Evolutionary conservation across 139 green algal species (phyloP).

Genomic region (Closterium sp.): DNA sequence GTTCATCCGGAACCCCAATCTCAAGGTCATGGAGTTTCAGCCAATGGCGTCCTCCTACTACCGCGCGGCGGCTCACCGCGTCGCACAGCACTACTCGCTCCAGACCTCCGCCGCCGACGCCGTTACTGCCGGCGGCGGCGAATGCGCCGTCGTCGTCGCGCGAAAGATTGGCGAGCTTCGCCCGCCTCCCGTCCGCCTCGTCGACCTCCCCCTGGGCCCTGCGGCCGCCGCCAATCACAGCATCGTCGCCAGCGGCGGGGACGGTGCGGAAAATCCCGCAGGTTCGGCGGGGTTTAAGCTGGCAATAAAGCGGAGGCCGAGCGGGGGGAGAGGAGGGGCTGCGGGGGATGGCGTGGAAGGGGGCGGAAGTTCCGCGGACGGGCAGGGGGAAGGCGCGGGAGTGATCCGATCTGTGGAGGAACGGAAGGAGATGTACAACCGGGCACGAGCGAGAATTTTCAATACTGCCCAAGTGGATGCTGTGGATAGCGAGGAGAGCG

Average conservation of each 20-base stretch:
- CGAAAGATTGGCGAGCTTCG: slow-evolving; percentile 31
- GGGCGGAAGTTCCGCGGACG: not conserved
- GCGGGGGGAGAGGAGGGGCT: not conserved
- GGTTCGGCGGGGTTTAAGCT: not conserved
- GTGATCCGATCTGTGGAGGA: slow-evolving; percentile 41
- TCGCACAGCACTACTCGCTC: slow-evolving; percentile 48
- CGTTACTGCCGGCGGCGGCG: not conserved
- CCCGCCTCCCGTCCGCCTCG: slow-evolving; percentile 18
- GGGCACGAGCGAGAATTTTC: slow-evolving; percentile 47
- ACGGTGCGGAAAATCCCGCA: not conserved
- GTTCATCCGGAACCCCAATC: slow-evolving; percentile 22
- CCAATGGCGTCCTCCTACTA: slow-evolving; percentile 42
- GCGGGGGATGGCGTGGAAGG: not conserved
- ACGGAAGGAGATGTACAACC: slow-evolving; percentile 48
- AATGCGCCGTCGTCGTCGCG: slow-evolving; percentile 21
- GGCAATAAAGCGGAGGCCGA: slow-evolving; percentile 7
- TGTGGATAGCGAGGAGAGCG: not conserved
- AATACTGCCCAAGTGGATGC: not conserved
- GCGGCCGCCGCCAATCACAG: not conserved
- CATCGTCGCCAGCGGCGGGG: not conserved
- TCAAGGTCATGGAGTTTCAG: slow-evolving; percentile 31
- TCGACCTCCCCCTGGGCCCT: slow-evolving; percentile 16
- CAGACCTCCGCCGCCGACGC: slow-evolving; percentile 23
- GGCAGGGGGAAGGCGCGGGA: not conserved
- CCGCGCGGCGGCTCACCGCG: slow-evolving; percentile 37